These are phyloP conservation scores for Pyrenula aspistea DNA, from an alignment of 495 filamentous ascomycete species.

Conservation along the genomic window DNA sequence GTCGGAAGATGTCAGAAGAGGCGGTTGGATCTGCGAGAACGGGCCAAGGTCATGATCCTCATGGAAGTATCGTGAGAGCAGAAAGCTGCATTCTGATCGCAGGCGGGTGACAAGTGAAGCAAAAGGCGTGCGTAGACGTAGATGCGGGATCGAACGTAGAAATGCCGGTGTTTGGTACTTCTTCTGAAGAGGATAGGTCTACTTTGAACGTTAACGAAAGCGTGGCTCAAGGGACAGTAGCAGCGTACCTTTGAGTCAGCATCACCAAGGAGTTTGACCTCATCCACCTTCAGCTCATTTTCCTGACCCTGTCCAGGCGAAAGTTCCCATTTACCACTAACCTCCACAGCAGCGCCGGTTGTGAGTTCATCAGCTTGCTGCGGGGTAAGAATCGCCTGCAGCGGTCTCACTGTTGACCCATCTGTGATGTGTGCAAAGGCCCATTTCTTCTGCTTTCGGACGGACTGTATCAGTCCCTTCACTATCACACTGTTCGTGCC, in stretches of 20 bases:
- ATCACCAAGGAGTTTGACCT: conserved; percentile 58
- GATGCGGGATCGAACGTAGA: conserved; percentile 78
- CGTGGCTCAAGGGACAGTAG: background rate
- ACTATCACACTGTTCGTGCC: conserved; percentile 42
- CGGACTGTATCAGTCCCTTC: conserved; percentile 70
- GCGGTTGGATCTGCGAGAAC: conserved; percentile 83
- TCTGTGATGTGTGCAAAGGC: conserved; percentile 80
- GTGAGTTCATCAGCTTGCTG: conserved; percentile 63
- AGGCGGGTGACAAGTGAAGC: conserved; percentile 72
- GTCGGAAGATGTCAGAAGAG: conserved; percentile 91
- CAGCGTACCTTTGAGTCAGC: conserved; percentile 64
- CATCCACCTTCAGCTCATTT: conserved; percentile 65
- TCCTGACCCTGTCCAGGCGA: conserved; percentile 57
- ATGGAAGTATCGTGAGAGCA: conserved; percentile 47
- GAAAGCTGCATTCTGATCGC: conserved; percentile 66
- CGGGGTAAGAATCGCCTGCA: conserved; percentile 75
- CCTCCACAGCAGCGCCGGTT: conserved; percentile 65
- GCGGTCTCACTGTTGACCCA: conserved; percentile 64
- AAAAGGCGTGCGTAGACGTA: conserved; percentile 72
- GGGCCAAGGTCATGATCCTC: conserved; percentile 23
- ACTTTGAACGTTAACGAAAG: no score
- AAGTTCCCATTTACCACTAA: conserved; percentile 68
- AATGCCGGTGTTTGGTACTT: conserved; percentile 87
- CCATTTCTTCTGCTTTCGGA: conserved; percentile 73
- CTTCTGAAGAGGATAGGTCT: conserved; percentile 88